Evolutionary conservation across 768 basidiomycete species (phyloP), one percentile per base, ranked within the genome.

Genomic region (Hericium alpestre): DNA sequence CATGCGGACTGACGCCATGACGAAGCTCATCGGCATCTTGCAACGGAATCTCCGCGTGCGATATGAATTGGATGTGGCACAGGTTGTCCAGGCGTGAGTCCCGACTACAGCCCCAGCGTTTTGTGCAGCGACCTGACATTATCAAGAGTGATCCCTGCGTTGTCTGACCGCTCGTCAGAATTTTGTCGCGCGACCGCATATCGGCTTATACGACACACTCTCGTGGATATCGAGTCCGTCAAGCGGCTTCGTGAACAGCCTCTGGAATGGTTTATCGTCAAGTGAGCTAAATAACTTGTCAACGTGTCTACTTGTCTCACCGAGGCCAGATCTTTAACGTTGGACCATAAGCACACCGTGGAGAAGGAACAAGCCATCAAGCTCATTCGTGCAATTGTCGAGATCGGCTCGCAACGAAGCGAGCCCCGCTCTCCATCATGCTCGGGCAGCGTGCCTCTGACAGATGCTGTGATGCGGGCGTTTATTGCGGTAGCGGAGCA

Each of bases 301-400:
- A 6, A 46, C n/a, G 15, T 38, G 61, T 40, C 55, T 8, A 20
- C 38, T 40, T 56, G 62, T 39, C 25, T 27, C 38, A 18, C n/a
- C 54, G 56, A 57, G 59, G 58, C 10, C 59, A 93, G 93, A 62
- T 84, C 93, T 1, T 74, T 98, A 15, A 81, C 87, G 0, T 83
- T 93, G 12, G 93, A 97, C 66, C 84, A 83, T 66, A 88, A 90
- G 64, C 78, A 84, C 66, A 80, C 80, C 12, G 79, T 84, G 5
- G 96, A 93, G 71, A 90, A 91, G 66, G 93, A 96, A 66, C 94
- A 98, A 69, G 91, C 81, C 20, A 81, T 99, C 63, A 90, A 92
- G 58, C 81, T 98, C 20, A 83, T 98, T 55, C 86, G 96, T 18
- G 72, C 83, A 2, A 81, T 93, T 23, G 80, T 94, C 7, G 82